A percentile compares a stretch with the other conserved stretches of the same genome.
phyloP scores from a whole-genome alignment of 768 basidiomycete species.

The Trametes coccinea region DNA sequence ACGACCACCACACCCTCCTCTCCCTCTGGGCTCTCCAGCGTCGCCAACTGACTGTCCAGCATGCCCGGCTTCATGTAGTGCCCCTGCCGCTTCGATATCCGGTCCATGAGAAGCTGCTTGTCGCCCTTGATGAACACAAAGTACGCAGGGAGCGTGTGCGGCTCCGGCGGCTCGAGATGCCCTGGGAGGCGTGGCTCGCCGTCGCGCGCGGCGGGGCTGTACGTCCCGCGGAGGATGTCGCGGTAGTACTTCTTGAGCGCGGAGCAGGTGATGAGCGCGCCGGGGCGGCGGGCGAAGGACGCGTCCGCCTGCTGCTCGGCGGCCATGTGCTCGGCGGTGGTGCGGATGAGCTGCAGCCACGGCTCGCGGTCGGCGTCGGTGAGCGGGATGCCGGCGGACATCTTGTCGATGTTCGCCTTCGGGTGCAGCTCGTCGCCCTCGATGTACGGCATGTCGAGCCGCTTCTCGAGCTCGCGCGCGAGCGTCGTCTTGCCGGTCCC shows the following conservation, averaged over 20 bases:
- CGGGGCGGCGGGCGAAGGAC: conserved; percentile 31
- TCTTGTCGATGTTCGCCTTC: conserved; percentile 79
- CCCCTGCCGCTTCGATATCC: conserved; percentile 63
- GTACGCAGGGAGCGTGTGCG: conserved; percentile 48
- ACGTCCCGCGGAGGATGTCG: conserved; percentile 69
- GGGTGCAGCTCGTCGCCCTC: conserved; percentile 93
- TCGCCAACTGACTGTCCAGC: conserved; percentile 76
- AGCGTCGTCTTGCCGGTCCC: conserved; percentile 34
- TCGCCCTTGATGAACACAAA: conserved; percentile 81
- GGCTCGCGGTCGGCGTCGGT: conserved; percentile 82
- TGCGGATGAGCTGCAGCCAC: conserved; percentile 78
- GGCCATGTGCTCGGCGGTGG: conserved; percentile 53
- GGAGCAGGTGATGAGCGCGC: conserved; percentile 86
- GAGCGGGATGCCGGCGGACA: conserved; percentile 74
- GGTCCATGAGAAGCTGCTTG: conserved; percentile 52
- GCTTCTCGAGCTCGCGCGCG: conserved; percentile 26
- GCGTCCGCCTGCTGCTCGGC: conserved; percentile 31
- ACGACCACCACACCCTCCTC: conserved; percentile 72
- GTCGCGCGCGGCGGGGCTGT: conserved; percentile 22
- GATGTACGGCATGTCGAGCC: conserved; percentile 71
- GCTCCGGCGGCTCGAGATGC: conserved; percentile 28
- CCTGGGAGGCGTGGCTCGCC: conserved; percentile 17
- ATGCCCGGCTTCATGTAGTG: conserved; percentile 86
- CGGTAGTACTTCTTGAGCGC: conserved; percentile 82
- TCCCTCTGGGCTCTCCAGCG: conserved; percentile 67